These are phyloP conservation scores for Sicyos edulis DNA, from an alignment of 306 rosid species.

Conservation along the genomic window DNA sequence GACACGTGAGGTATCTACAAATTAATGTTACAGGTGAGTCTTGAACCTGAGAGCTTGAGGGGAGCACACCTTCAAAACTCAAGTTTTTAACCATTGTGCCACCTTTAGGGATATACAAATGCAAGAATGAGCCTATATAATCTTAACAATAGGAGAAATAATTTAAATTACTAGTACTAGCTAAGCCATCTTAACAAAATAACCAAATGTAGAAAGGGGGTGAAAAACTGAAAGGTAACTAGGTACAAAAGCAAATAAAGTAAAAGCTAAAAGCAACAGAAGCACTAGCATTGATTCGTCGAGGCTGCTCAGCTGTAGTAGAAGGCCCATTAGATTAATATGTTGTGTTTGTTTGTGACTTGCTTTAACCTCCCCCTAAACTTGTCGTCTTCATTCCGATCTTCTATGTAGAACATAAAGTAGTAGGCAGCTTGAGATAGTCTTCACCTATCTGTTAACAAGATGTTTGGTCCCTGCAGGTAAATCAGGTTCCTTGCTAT, in stretches of 20 bases:
- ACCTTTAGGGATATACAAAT: too few species aligned
- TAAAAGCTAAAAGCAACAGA: background rate
- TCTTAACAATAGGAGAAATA: background rate
- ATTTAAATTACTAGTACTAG: constrained; percentile 10
- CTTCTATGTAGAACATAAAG: background rate
- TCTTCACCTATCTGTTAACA: too few species aligned
- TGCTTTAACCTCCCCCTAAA: background rate
- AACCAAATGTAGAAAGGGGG: background rate
- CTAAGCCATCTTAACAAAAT: background rate
- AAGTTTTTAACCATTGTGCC: too few species aligned
- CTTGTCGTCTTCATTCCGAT: background rate
- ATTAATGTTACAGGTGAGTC: too few species aligned
- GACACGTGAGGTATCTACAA: too few species aligned
- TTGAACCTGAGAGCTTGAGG: too few species aligned
- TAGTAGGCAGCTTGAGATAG: background rate
- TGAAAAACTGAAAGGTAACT: background rate
- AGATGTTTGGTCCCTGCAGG: too few species aligned
- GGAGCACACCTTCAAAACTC: too few species aligned
- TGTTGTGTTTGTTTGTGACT: background rate
- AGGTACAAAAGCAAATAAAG: background rate
- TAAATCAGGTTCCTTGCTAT: too few species aligned
- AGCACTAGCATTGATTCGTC: background rate
- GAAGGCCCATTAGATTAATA: background rate
- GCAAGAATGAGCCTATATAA: background rate
- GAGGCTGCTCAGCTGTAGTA: constrained; percentile 6